phyloP scores from a whole-genome alignment of 75 land plant species.

The Pinus tabuliformis region DNA sequence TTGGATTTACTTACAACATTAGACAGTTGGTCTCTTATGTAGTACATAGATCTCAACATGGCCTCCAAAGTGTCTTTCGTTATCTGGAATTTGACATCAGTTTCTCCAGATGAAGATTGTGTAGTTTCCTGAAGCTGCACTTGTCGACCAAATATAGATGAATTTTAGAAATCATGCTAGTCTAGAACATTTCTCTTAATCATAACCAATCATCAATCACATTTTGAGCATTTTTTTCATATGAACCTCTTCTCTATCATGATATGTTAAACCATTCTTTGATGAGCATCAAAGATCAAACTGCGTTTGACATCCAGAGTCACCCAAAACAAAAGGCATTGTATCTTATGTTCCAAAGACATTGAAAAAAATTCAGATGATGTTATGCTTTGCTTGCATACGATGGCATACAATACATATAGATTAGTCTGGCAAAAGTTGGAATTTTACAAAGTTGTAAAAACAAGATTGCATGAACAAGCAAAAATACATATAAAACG shows the following conservation, averaged over 20 bases:
- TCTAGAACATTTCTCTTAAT: neutral
- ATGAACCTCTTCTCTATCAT: neutral
- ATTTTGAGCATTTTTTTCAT: neutral
- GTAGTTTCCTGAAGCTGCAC: slow-evolving; percentile 50
- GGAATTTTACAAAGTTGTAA: neutral
- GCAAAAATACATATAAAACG: neutral
- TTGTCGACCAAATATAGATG: neutral
- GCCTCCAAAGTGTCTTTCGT: slow-evolving; percentile 48
- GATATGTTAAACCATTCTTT: neutral
- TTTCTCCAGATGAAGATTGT: slow-evolving; percentile 26
- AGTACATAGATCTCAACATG: slow-evolving; percentile 53
- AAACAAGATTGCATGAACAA: neutral
- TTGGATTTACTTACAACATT: slow-evolving; percentile 13
- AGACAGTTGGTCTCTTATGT: slow-evolving; percentile 45
- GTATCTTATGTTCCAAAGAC: neutral
- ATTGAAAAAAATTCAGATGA: neutral
- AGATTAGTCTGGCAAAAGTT: neutral
- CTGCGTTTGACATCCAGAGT: neutral
- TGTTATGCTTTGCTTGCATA: neutral
- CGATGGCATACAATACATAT: neutral
- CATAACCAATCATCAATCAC: neutral
- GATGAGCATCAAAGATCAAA: neutral
- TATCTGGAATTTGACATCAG: slow-evolving; percentile 52
- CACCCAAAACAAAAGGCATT: neutral
- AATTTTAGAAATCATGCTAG: neutral